phyloP scores from a whole-genome alignment of 176 grass and related monocot genomes.

The Paspalum vaginatum region DNA sequence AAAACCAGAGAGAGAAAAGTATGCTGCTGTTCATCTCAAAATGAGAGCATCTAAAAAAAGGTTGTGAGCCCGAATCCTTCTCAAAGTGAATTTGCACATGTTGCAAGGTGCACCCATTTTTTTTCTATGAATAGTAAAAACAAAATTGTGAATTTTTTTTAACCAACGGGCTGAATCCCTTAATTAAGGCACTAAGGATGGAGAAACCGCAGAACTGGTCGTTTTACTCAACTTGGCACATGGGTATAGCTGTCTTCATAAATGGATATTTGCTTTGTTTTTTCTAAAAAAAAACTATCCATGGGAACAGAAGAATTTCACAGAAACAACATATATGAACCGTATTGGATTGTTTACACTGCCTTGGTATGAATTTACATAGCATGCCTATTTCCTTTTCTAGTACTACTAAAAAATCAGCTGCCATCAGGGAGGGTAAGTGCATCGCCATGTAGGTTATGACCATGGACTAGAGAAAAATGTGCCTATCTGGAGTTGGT shows the following conservation, averaged over 20 bases:
- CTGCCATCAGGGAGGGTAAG: neutral
- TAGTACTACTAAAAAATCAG: constrained; percentile 33
- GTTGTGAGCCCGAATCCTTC: neutral
- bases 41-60: neutral
- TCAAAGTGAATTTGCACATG: neutral
- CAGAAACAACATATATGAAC: neutral
- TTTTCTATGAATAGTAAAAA: neutral
- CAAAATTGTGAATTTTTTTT: neutral
- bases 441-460: constrained; percentile 17
- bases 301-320: neutral
- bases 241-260: neutral
- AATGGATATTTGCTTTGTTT: neutral
- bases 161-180: neutral
- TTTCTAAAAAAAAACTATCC: neutral
- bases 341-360: neutral
- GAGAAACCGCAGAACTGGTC: neutral
- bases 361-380: neutral
- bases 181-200: neutral
- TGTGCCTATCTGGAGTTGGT: neutral
- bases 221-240: neutral
- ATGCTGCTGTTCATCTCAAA: neutral
- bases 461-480: constrained; percentile 16
- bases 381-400: constrained; percentile 2
- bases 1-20: neutral
- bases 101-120: neutral